These are phyloP conservation scores for Cystobasidium ongulense DNA, from an alignment of 768 basidiomycete genomes.

Conservation along the genomic window DNA sequence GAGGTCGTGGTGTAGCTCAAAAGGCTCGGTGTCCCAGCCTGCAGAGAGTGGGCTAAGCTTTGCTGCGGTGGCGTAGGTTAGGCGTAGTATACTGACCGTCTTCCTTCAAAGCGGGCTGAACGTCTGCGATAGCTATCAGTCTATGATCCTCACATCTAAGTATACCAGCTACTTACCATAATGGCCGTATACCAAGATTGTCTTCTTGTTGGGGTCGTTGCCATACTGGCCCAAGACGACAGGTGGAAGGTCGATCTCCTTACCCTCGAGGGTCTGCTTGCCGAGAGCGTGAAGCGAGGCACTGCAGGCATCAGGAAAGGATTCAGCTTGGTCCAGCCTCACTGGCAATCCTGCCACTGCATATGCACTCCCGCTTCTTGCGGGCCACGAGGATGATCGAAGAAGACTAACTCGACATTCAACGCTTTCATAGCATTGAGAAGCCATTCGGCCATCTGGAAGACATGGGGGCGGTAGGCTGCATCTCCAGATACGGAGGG, in stretches of 20 bases:
- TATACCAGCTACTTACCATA: neutral
- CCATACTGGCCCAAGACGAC: slow-evolving; percentile 75
- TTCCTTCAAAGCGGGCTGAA: slow-evolving; percentile 13
- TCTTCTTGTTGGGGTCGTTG: slow-evolving; percentile 80
- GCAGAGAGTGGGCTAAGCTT: neutral
- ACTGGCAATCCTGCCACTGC: neutral
- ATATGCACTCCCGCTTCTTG: neutral
- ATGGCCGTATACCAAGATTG: slow-evolving; percentile 45
- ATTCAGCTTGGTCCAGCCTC: neutral
- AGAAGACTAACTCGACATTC: slow-evolving; percentile 49
- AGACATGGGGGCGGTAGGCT: slow-evolving; percentile 63
- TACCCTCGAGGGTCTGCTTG: slow-evolving; percentile 20
- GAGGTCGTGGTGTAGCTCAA: slow-evolving; percentile 57
- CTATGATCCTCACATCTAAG: neutral
- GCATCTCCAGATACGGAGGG: slow-evolving; percentile 53
- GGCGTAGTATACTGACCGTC: neutral
- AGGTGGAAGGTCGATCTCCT: slow-evolving; percentile 52
- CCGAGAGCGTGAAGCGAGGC: neutral
- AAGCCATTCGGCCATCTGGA: slow-evolving; percentile 78
- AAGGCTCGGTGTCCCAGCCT: slow-evolving; percentile 84
- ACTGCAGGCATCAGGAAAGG: neutral
- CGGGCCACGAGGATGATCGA: neutral
- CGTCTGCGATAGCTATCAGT: neutral
- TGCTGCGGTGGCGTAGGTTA: neutral
- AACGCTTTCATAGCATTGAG: slow-evolving; percentile 63